Base-by-base conservation (phyloP, 768 basidiomycete species). In the Rhizopogon vesiculosus region DNA sequence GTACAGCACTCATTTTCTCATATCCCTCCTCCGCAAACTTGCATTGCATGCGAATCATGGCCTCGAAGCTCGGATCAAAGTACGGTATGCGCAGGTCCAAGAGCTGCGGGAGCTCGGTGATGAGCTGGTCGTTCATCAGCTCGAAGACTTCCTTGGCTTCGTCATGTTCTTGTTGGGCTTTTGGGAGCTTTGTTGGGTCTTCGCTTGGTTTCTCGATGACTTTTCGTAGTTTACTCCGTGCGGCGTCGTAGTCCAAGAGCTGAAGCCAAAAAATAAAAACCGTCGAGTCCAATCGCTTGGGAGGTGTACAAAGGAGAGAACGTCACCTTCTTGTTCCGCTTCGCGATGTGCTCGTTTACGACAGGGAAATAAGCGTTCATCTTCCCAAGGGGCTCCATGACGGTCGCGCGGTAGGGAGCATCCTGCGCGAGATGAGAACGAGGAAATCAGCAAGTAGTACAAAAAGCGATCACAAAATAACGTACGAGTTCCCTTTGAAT, bases 1-100 rank as follows among this genome's bases (percentile, higher is more conserved):
- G 96, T 8, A 98, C 95, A 44, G 92, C 87, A 49, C 93, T 89
- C 50, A 98, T 82, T 73, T 94, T 97, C 75, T 98, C 94, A 68
- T 99, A 98, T 0, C 96, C 95, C 63, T 99, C 96, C 70, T 98
- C 93, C 0, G 96, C 95, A 67, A 98, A 98, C 66, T 95, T 94
- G 66, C 91, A 84, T 66, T 99, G 97, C 85, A 97, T 91, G 31
- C 97, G 83, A 60, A 94, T 93, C 96, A 98, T 98, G 45, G 96
- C 92, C 73, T 98, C 97, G 68, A 98, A 98, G 62, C 91, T 94
- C 5, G 97, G 97, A 70, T 98, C 97, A 60, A 98, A 95, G 78
- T 92, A 99, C 0, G 97, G 97, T 25, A 99, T 90, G 40, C 97
- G 91, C 18, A 98, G 84, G 65, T 98, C 95, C 49, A 98, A 82